Evolutionary conservation across 2,329 filamentous ascomycete genomes (phyloP), one percentile per base, ranked within the genome.

Genomic region (Talaromyces sp.): DNA sequence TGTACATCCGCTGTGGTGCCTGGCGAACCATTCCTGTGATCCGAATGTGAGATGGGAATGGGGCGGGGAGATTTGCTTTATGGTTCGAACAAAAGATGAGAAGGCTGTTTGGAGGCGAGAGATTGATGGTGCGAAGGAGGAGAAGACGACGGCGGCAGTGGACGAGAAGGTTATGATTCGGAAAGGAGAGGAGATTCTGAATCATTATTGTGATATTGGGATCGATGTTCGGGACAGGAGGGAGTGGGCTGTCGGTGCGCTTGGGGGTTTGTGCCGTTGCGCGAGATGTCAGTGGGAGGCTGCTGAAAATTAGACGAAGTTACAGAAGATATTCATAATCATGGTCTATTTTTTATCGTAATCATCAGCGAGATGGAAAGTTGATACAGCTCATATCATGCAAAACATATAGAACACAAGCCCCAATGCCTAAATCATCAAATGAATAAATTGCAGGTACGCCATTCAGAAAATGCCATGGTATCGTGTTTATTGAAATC

Each of bases 41-140:
- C 95, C 95, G 9, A 97, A 97, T 76, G 93, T 98, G 45, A 86
- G 86, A 3, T 99, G 95, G 95, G 91, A 96, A 73, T 97, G 93
- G 92, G 88, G 90, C 58, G 75, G 74, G 4, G 76, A 80, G 69
- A 79, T 79, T 63, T 77, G 74, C 3, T 78, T 79, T 70, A 70
- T 73, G 19, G 77, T 74, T 13, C 68, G 78, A 24, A 69, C 64
- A 33, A 66, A 70, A 31, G 70, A 70, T 13, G 77, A 80, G 68
- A 75, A 71, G 41, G 75, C 75, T n/a, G 70, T 74, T 60, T 80
- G 78, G 78, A 71, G 67, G 64, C 70, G 74, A 41, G 77, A 74
- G 9, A 71, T 52, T 52, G 27, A 72, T 52, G 69, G 73, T 66
- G 68, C 33, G 24, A 52, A 66, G 5, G 60, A 47, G 54, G 63